phyloP scores from a whole-genome alignment of 1,139 yeast genomes.

The Pichia cactophila region DNA sequence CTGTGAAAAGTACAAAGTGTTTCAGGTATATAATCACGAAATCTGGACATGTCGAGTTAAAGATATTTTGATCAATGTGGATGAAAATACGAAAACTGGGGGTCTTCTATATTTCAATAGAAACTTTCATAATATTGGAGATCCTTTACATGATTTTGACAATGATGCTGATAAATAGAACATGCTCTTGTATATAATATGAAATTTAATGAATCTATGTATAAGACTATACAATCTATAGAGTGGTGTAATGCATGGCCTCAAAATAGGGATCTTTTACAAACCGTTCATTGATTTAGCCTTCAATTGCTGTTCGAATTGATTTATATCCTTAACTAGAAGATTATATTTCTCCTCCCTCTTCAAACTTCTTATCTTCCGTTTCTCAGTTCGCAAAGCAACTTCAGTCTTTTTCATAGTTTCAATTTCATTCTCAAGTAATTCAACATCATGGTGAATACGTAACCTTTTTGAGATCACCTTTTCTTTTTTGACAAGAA shows the following conservation, averaged over 20 bases:
- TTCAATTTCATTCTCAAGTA: slow-evolving; percentile 28
- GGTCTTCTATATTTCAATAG: slow-evolving; percentile 63
- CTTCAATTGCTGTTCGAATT: slow-evolving; percentile 19
- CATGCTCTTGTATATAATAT: not conserved
- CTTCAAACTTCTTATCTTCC: slow-evolving; percentile 24
- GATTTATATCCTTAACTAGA: slow-evolving; percentile 18
- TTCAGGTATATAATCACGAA: slow-evolving; percentile 71
- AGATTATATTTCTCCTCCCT: slow-evolving; percentile 21
- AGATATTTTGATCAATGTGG: slow-evolving; percentile 35
- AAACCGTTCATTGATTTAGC: slow-evolving; percentile 6
- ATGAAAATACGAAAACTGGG: slow-evolving; percentile 35
- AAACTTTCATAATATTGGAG: slow-evolving; percentile 52
- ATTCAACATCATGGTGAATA: slow-evolving; percentile 24
- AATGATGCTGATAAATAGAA: not conserved
- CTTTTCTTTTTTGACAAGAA: slow-evolving; percentile 32
- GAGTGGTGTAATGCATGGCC: not conserved
- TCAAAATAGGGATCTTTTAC: not conserved
- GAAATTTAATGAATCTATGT: not conserved
- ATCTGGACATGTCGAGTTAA: slow-evolving; percentile 74
- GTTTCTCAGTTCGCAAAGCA: slow-evolving; percentile 26
- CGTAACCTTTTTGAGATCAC: slow-evolving; percentile 26
- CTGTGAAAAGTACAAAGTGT: slow-evolving; percentile 48
- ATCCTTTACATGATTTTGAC: slow-evolving; percentile 14
- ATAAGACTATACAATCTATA: not conserved
- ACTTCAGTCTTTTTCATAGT: slow-evolving; percentile 27